Conservation (phyloP, 2,329 filamentous ascomycete species). For the Volutella citrinella region DNA sequence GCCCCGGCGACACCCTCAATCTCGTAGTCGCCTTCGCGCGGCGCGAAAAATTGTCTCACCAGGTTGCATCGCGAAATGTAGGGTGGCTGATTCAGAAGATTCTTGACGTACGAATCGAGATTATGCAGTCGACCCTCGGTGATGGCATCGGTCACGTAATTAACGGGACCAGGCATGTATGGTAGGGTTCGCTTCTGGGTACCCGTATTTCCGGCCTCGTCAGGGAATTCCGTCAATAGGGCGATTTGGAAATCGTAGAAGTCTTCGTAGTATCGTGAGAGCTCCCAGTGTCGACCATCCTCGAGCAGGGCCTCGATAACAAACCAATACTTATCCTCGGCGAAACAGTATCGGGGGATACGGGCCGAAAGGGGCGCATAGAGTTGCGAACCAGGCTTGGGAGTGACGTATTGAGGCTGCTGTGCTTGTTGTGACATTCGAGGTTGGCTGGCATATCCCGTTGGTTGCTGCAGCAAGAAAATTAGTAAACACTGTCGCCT, state of each 20-base stretch:
- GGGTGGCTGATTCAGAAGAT: conserved; percentile 74
- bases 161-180: conserved; percentile 97
- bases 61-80: conserved; percentile 83
- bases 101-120: conserved; percentile 93
- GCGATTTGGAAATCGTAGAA: conserved; percentile 99
- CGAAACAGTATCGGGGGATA: conserved; percentile 91
- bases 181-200: conserved; percentile 78
- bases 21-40: conserved; percentile 88
- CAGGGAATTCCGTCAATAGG: conserved; percentile 85
- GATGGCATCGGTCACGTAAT: conserved; percentile 96
- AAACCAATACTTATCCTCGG: conserved; percentile 98
- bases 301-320: conserved; percentile 90
- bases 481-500: background rate
- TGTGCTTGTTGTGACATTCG: conserved; percentile 31
- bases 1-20: conserved; percentile 73
- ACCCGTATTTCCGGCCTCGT: conserved; percentile 85
- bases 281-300: conserved; percentile 87
- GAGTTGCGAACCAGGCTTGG: conserved; percentile 50
- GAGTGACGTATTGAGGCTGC: conserved; percentile 31
- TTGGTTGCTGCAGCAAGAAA: conserved; percentile 24
- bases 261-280: conserved; percentile 94
- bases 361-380: conserved; percentile 77
- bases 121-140: conserved; percentile 91
- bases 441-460: conserved; percentile 21
- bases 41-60: conserved; percentile 87